phyloP scores from a whole-genome alignment of 805 yeast genomes.

The Saccharomyces mikatae region DNA sequence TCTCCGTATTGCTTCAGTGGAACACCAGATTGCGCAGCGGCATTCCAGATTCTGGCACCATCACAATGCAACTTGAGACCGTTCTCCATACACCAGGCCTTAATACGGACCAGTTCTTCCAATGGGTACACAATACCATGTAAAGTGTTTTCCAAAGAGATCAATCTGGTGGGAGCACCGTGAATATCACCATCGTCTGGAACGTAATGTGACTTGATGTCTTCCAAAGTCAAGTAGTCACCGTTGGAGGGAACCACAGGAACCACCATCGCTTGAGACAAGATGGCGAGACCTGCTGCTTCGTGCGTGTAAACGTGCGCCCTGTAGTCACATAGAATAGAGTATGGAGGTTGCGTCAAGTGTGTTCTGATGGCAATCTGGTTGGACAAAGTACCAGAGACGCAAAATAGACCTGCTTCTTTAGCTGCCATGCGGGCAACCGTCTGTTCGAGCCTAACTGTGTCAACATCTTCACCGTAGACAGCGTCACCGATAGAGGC shows the following conservation, averaged over 20 bases:
- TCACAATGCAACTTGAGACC: slow-evolving; percentile 69
- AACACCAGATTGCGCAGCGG: slow-evolving; percentile 59
- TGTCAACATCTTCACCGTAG: slow-evolving; percentile 73
- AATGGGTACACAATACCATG: slow-evolving; percentile 77
- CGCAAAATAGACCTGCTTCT: slow-evolving; percentile 74
- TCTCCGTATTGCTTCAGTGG: slow-evolving; percentile 62
- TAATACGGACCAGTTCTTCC: slow-evolving; percentile 66
- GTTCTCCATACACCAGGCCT: slow-evolving; percentile 56
- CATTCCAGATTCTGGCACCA: slow-evolving; percentile 95
- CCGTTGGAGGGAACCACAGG: slow-evolving; percentile 79
- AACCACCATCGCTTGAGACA: slow-evolving; percentile 86
- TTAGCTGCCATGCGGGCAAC: slow-evolving; percentile 69
- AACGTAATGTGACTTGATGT: slow-evolving; percentile 51
- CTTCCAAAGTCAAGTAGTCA: slow-evolving; percentile 68
- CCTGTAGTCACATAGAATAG: slow-evolving; percentile 78
- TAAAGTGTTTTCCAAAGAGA: slow-evolving; percentile 81
- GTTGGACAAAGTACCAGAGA: slow-evolving; percentile 84
- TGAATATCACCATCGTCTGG: slow-evolving; percentile 80
- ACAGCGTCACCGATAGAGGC: slow-evolving; percentile 80
- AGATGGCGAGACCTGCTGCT: slow-evolving; percentile 84
- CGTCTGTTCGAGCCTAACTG: slow-evolving; percentile 52
- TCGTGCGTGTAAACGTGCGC: slow-evolving; percentile 78
- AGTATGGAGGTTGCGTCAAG: slow-evolving; percentile 62
- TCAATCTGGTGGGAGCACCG: slow-evolving; percentile 76
- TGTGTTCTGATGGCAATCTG: slow-evolving; percentile 77